Evolutionary conservation across 805 yeast genomes (phyloP).

Genomic region (Suhomyces faveliae): DNA sequence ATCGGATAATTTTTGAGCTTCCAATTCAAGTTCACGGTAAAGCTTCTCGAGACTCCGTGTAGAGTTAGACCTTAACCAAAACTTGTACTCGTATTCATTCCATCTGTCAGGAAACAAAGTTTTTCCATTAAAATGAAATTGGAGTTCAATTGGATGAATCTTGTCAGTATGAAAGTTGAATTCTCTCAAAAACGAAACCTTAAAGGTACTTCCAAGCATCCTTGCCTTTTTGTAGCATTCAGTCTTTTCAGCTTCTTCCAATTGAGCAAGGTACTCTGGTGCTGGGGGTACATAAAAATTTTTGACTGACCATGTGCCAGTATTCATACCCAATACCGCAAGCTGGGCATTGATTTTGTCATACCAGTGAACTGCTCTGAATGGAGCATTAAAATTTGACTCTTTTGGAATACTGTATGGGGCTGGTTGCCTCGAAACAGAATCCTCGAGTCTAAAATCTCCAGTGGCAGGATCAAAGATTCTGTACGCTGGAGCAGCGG

Average conservation of each 20-base stretch:
- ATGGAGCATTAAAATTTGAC: not conserved
- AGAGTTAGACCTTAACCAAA: not conserved
- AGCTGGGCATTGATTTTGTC: not conserved
- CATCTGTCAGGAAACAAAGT: not conserved
- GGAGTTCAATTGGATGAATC: not conserved
- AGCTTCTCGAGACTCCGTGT: not conserved
- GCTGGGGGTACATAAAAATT: not conserved
- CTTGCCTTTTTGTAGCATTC: not conserved
- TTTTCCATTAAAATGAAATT: not conserved
- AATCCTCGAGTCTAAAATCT: not conserved
- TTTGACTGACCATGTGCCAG: not conserved
- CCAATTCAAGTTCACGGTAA: not conserved
- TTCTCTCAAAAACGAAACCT: not conserved
- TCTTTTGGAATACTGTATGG: not conserved
- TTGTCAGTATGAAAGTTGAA: not conserved
- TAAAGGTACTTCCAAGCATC: not conserved
- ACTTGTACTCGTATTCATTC: not conserved
- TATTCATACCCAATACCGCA: not conserved
- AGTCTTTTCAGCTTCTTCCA: not conserved
- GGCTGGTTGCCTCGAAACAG: not conserved
- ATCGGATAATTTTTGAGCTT: not conserved
- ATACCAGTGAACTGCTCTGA: not conserved
- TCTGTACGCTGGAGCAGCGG: not conserved
- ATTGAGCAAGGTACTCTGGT: not conserved
- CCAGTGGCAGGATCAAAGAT: not conserved